Conservation (phyloP, 805 yeast species). For the Spathaspora girioi region DNA sequence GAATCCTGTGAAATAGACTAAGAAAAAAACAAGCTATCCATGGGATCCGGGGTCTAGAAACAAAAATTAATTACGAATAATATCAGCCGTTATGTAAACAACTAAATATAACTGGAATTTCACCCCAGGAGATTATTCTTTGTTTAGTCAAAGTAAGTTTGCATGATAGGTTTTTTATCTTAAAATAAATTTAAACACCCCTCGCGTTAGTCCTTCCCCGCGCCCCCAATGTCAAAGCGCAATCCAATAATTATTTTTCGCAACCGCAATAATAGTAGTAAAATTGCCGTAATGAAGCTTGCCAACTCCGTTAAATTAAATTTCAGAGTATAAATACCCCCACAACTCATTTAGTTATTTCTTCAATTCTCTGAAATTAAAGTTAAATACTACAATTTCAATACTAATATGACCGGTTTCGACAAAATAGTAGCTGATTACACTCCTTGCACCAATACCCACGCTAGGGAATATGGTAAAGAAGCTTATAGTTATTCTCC, state of each 20-base stretch:
- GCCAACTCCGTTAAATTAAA: neutral
- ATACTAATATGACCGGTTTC: neutral
- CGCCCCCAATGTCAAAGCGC: neutral
- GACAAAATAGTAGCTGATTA: constrained; percentile 1
- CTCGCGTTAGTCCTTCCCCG: neutral
- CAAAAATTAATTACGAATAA: neutral
- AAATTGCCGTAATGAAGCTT: too few relatives aligned
- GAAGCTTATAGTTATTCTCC: neutral
- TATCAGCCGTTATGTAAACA: neutral
- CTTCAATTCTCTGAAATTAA: neutral
- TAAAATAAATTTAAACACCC: neutral
- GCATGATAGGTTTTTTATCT: neutral
- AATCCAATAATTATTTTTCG: neutral
- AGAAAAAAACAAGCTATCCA: too few relatives aligned
- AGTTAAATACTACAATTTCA: neutral
- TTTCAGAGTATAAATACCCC: neutral
- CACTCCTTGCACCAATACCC: neutral
- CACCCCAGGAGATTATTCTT: neutral
- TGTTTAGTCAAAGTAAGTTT: neutral
- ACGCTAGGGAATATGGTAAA: neutral
- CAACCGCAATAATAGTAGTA: neutral
- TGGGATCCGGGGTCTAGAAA: neutral
- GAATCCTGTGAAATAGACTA: neutral
- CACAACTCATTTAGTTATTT: neutral
- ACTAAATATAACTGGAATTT: neutral